phyloP scores from a whole-genome alignment of 2,329 filamentous ascomycete genomes.

The Alternaria sp. region DNA sequence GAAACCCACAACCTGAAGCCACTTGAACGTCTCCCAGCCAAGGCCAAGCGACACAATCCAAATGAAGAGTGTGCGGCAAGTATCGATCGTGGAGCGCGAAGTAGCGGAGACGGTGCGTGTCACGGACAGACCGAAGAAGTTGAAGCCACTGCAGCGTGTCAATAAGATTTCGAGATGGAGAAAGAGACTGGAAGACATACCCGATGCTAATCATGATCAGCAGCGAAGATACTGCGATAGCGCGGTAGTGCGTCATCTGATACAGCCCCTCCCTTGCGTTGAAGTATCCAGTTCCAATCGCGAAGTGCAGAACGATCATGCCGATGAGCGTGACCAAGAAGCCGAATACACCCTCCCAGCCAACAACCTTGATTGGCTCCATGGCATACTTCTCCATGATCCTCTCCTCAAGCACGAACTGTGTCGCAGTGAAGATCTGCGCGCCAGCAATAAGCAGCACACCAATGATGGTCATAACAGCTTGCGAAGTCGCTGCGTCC shows the following conservation, averaged over 20 bases:
- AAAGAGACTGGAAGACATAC: conserved; percentile 61
- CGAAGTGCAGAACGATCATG: conserved; percentile 81
- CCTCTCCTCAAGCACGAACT: conserved; percentile 96
- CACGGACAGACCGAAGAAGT: conserved; percentile 96
- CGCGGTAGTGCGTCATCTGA: conserved; percentile 75
- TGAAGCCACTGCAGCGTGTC: conserved; percentile 76
- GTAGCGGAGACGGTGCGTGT: conserved; percentile 91
- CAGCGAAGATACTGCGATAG: conserved; percentile 78
- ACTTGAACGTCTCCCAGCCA: conserved; percentile 98
- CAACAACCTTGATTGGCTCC: conserved; percentile 89
- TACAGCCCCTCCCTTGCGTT: conserved; percentile 86
- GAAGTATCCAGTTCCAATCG: conserved; percentile 85
- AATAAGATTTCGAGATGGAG: conserved; percentile 16
- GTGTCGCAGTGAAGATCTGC: conserved; percentile 95
- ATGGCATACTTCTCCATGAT: conserved; percentile 82
- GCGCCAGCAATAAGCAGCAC: conserved; percentile 91
- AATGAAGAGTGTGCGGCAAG: conserved; percentile 95
- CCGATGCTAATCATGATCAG: conserved; percentile 98
- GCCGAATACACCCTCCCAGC: conserved; percentile 95
- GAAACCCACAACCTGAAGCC: conserved; percentile 91
- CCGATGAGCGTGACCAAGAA: conserved; percentile 78
- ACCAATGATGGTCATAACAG: conserved; percentile 77
- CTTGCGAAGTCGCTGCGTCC: conserved; percentile 59
- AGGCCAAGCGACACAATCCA: conserved; percentile 94
- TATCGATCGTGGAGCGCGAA: conserved; percentile 94